Evolutionary conservation across 1,139 yeast species (phyloP).

Genomic region (Sugiyamaella novakii): DNA sequence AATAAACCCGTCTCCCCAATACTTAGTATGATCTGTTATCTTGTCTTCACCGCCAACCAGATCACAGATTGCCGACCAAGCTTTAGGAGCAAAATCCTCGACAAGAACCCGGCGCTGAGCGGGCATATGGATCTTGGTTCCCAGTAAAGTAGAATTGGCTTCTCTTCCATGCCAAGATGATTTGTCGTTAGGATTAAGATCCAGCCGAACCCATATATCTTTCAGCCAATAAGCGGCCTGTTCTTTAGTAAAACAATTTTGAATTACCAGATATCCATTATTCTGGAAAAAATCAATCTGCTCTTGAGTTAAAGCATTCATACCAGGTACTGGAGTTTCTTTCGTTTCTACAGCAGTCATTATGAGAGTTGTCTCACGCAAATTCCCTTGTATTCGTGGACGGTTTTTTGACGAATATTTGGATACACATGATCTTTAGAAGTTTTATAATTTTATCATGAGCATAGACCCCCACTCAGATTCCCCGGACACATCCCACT

Average conservation of each 20-base stretch:
- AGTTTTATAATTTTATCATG: too few species aligned
- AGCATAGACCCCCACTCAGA: too few species aligned
- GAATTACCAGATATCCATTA: slow-evolving; percentile 20
- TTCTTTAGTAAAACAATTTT: slow-evolving; percentile 18
- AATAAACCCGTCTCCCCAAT: slow-evolving; percentile 22
- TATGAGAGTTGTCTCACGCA: too few species aligned
- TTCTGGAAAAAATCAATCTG: slow-evolving; percentile 16
- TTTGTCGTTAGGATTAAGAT: slow-evolving; percentile 20
- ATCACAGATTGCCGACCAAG: slow-evolving; percentile 21
- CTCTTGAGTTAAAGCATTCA: slow-evolving; percentile 13
- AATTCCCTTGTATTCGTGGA: too few species aligned
- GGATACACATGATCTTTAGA: too few species aligned
- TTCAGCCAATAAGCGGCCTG: slow-evolving; percentile 21
- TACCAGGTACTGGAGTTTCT: too few species aligned
- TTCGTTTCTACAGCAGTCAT: too few species aligned
- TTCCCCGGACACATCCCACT: too few species aligned
- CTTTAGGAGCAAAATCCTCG: slow-evolving; percentile 22
- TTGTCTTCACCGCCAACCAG: slow-evolving; percentile 20
- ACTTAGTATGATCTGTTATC: slow-evolving; percentile 15
- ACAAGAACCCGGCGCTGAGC: slow-evolving; percentile 18
- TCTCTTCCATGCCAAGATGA: slow-evolving; percentile 18
- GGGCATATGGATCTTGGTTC: slow-evolving; percentile 21
- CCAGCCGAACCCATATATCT: slow-evolving; percentile 22
- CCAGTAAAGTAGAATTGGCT: slow-evolving; percentile 11
- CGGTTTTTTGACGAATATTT: too few species aligned